Evolutionary conservation across 2,329 filamentous ascomycete species (phyloP), one percentile per base, ranked within the genome.

Genomic region (Exophiala lecanii-corni): DNA sequence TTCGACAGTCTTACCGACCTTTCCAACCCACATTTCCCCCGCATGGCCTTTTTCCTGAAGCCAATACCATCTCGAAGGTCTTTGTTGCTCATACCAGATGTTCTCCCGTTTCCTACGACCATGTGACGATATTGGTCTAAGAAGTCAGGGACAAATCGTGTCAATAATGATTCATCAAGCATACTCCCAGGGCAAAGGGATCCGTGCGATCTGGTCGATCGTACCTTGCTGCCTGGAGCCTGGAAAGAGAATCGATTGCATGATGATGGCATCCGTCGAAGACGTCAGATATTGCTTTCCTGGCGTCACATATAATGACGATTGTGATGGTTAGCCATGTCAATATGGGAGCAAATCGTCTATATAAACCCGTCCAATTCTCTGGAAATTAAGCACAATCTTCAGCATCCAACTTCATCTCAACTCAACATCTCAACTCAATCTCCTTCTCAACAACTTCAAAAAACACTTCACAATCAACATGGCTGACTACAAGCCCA

Each of bases 401-500:
- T 39, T 13, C 23, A 7, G 7, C 23, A 7, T 26, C 23, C 12
- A 6, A 26, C 12, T 12, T 26, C 23, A 26, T 26, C 12, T 26
- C 23, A 26, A 7, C 23, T 26, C 23, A 26, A 26, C 7, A 26
- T 26, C 23, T 7, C 12, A 26, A 26, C n/a, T n/a, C n/a, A n/a
- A n/a, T n/a, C n/a, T n/a, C n/a, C n/a, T n/a, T n/a, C n/a, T n/a
- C 36, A 25, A 13, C 7, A 18, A 41, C 15, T 16, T 19, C 16
- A 31, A 36, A 38, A 40, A 41, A 4, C 36, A 31, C 23, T 13
- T 20, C 36, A 36, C 23, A 26, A 26, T 21, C 43, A 49, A n/a
- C 45, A 54, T 54, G 51, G 51, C 49, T 42, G 46, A 55, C 47
- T 55, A 53, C 47, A 51, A 55, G 48, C 52, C 52, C 23, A 51